Evolutionary conservation across 1,284 basidiomycete species (phyloP).

Genomic region (Wolfiporia cocos): DNA sequence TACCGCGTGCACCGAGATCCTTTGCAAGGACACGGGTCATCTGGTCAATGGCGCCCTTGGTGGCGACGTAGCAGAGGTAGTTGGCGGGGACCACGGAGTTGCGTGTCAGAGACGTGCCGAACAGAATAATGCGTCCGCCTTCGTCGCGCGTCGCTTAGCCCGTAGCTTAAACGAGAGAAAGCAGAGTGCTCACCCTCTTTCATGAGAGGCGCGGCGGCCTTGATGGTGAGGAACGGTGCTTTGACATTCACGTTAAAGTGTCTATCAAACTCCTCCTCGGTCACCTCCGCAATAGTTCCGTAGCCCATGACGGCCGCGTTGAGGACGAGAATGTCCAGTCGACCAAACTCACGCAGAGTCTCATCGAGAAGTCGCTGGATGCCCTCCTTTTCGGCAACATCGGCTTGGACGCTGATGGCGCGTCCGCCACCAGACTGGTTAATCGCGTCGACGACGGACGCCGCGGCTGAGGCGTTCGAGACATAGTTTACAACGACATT

Average conservation of each 20-base stretch:
- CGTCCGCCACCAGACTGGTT: slow-evolving; percentile 32
- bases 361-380: slow-evolving; percentile 38
- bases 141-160: slow-evolving; percentile 7
- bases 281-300: slow-evolving; percentile 37
- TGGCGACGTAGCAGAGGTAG: slow-evolving; percentile 43
- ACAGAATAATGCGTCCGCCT: slow-evolving; percentile 50
- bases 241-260: slow-evolving; percentile 52
- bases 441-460: slow-evolving; percentile 39
- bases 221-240: slow-evolving; percentile 48
- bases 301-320: slow-evolving; percentile 50
- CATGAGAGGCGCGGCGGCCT: slow-evolving; percentile 38
- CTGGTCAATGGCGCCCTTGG: slow-evolving; percentile 56
- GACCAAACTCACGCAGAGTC: slow-evolving; percentile 40
- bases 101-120: slow-evolving; percentile 44
- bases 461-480: slow-evolving; percentile 33
- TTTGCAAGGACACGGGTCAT: slow-evolving; percentile 53
- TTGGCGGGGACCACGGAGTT: slow-evolving; percentile 39
- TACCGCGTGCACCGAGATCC: slow-evolving; percentile 42
- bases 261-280: slow-evolving; percentile 42
- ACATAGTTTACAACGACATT: slow-evolving; percentile 52
- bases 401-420: slow-evolving; percentile 47
- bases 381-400: slow-evolving; percentile 40
- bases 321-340: slow-evolving; percentile 49
- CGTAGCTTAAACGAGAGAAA: neutral
- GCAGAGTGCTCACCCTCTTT: slow-evolving; percentile 31